Evolutionary conservation across 75 land plant genomes (phyloP).

Genomic region (Larix kaempferi): DNA sequence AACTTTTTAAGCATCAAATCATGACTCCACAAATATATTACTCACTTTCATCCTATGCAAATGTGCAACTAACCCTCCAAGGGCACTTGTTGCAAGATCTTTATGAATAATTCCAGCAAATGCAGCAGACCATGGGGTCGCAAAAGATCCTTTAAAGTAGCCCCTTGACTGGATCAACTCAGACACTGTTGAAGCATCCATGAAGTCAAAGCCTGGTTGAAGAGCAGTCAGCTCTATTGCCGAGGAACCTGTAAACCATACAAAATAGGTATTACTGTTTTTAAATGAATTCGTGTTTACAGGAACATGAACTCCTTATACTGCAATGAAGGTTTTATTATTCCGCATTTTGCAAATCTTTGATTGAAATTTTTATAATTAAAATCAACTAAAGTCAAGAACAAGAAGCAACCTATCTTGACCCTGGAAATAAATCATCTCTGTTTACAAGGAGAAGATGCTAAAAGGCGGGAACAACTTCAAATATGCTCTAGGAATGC

Average conservation of each 20-base stretch:
- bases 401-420: too few species aligned
- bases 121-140: slow-evolving; percentile 28
- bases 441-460: too few species aligned
- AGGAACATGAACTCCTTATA: too few species aligned
- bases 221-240: slow-evolving; percentile 60
- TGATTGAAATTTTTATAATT: too few species aligned
- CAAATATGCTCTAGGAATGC: too few species aligned
- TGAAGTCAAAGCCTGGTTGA: slow-evolving; percentile 37
- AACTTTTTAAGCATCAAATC: not conserved
- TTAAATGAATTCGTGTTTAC: not conserved
- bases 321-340: too few species aligned
- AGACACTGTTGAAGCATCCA: slow-evolving; percentile 43
- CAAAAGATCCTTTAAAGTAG: slow-evolving; percentile 57
- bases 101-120: slow-evolving; percentile 26
- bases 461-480: too few species aligned
- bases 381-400: too few species aligned
- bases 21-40: not conserved
- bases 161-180: slow-evolving; percentile 49
- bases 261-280: not conserved
- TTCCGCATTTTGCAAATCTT: too few species aligned
- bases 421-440: too few species aligned
- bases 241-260: slow-evolving; percentile 40
- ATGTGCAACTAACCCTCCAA: slow-evolving; percentile 76
- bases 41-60: slow-evolving; percentile 72
- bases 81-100: slow-evolving; percentile 55